phyloP scores from a whole-genome alignment of 2,329 filamentous ascomycete species.

The Dothidotthia symphoricarpi region DNA sequence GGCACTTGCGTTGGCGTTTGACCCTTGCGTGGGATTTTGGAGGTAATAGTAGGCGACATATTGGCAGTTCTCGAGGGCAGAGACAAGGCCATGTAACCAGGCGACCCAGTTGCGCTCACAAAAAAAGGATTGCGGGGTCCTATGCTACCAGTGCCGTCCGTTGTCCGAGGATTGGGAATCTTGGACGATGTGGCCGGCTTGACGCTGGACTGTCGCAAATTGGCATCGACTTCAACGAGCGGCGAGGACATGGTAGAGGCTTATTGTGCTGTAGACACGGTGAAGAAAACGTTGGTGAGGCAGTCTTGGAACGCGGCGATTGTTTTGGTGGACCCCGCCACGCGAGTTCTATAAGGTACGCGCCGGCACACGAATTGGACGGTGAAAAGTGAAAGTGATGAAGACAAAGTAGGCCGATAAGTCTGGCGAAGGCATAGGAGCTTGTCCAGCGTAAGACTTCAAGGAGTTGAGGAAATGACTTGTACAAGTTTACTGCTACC shows the following conservation, averaged over 20 bases:
- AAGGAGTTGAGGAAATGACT: too few relatives aligned
- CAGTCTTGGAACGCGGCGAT: too few relatives aligned
- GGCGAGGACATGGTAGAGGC: constrained; percentile 10
- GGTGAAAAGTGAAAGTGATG: too few relatives aligned
- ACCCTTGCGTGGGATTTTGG: constrained; percentile 32
- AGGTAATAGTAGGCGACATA: constrained; percentile 12
- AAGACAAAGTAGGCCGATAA: too few relatives aligned
- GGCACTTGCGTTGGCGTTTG: constrained; percentile 10
- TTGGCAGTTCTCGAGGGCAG: background rate
- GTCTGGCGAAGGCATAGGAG: too few relatives aligned
- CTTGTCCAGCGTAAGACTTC: too few relatives aligned
- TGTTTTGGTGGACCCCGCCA: too few relatives aligned
- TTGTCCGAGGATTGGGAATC: constrained; percentile 9
- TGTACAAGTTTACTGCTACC: too few relatives aligned
- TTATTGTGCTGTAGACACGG: too few relatives aligned
- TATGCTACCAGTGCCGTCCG: background rate
- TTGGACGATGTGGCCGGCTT: constrained; percentile 7
- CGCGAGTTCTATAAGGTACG: background rate
- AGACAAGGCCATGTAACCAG: constrained; percentile 5
- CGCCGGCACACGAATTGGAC: background rate
- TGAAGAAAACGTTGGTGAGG: too few relatives aligned
- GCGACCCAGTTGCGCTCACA: constrained; percentile 13
- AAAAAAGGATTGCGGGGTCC: constrained; percentile 10
- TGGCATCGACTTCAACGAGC: constrained; percentile 10
- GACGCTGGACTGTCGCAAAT: constrained; percentile 6